Conservation (phyloP, 2,329 filamentous ascomycete species). For the Apiospora pterosperma region DNA sequence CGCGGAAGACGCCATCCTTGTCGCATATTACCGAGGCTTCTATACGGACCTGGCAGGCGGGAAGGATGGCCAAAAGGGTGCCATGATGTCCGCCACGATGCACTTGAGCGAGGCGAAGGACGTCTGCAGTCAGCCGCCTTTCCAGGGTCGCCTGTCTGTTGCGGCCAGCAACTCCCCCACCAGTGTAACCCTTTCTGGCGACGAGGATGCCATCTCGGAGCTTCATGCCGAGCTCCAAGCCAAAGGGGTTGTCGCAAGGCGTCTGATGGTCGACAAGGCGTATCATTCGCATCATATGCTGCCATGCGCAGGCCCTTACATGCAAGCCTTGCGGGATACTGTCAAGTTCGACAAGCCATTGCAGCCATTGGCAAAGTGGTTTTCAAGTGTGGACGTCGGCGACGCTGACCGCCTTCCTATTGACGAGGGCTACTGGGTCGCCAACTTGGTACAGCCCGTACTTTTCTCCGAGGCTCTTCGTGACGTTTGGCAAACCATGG, state of each 20-base stretch:
- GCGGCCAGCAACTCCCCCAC: constrained; percentile 25
- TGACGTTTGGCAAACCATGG: neutral
- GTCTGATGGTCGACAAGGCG: constrained; percentile 39
- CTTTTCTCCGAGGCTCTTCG: constrained; percentile 21
- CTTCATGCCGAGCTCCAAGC: constrained; percentile 14
- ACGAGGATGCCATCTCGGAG: constrained; percentile 16
- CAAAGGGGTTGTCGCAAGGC: constrained; percentile 26
- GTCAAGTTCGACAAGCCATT: too few species aligned
- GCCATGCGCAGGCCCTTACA: constrained; percentile 29
- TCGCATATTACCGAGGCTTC: constrained; percentile 26
- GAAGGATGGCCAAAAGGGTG: constrained; percentile 17
- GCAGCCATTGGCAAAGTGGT: neutral
- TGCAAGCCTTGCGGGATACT: constrained; percentile 20
- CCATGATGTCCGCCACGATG: constrained; percentile 25
- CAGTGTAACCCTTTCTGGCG: constrained; percentile 25
- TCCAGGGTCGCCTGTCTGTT: constrained; percentile 18
- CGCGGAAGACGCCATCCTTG: constrained; percentile 23
- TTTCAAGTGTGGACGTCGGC: neutral
- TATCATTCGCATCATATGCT: constrained; percentile 50
- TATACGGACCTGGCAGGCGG: constrained; percentile 18
- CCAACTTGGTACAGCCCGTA: constrained; percentile 3
- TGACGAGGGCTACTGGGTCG: constrained; percentile 5
- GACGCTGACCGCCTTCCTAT: neutral
- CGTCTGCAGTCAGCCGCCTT: constrained; percentile 17
- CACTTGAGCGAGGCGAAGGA: constrained; percentile 20